A percentile compares a stretch with the other conserved stretches of the same genome.
phyloP scores from a whole-genome alignment of 1,139 yeast genomes.

The Hansenula sp. region DNA sequence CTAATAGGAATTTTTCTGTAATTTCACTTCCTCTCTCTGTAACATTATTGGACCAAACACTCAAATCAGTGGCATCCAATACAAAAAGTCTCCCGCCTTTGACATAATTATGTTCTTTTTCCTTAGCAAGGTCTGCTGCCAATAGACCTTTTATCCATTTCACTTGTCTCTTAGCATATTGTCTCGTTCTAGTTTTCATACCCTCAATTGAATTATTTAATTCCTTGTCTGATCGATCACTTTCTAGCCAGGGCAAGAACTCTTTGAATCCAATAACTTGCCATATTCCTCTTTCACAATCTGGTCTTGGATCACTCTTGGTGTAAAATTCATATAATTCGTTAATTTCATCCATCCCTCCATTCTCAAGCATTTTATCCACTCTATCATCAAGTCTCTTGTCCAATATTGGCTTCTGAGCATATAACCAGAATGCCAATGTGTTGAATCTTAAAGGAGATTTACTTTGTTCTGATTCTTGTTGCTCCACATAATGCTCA shows the following conservation, averaged over 20 bases:
- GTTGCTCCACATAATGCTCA: slow-evolving; percentile 62
- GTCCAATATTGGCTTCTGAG: slow-evolving; percentile 57
- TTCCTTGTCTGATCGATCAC: slow-evolving; percentile 20
- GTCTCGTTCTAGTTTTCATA: slow-evolving; percentile 83
- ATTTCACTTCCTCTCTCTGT: slow-evolving; percentile 49
- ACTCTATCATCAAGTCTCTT: slow-evolving; percentile 72
- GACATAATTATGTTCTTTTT: slow-evolving; percentile 40
- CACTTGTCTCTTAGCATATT: slow-evolving; percentile 85
- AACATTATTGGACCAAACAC: slow-evolving; percentile 56
- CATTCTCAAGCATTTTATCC: slow-evolving; percentile 69
- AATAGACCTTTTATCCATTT: slow-evolving; percentile 84
- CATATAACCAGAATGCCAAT: slow-evolving; percentile 78
- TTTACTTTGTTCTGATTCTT: slow-evolving; percentile 36
- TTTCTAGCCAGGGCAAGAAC: slow-evolving; percentile 71
- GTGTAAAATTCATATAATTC: slow-evolving; percentile 46
- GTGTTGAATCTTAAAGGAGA: slow-evolving; percentile 59
- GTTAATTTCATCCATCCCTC: slow-evolving; percentile 67
- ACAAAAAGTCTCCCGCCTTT: slow-evolving; percentile 64
- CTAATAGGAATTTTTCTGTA: slow-evolving; percentile 36
- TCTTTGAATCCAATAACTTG: slow-evolving; percentile 97
- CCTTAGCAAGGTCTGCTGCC: slow-evolving; percentile 55
- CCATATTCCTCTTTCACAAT: slow-evolving; percentile 76
- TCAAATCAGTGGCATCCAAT: slow-evolving; percentile 72
- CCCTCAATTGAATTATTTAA: slow-evolving; percentile 48
- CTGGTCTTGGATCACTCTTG: slow-evolving; percentile 32